phyloP scores from a whole-genome alignment of 202 grass and related monocot genomes.

The Tripidium arundinaceum region DNA sequence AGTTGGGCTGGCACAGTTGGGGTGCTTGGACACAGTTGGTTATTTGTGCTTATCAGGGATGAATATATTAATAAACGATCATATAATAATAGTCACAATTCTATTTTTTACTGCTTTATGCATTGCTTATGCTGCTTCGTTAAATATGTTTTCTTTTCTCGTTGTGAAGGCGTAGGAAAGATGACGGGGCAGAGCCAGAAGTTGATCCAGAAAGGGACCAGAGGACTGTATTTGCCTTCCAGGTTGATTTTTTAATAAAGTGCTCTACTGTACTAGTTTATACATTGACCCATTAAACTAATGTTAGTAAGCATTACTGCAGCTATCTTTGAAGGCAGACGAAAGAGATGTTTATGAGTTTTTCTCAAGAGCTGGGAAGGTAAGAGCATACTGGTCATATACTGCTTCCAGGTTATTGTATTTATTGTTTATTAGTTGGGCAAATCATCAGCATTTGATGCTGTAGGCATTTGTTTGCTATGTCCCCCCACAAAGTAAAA shows the following conservation, averaged over 20 bases:
- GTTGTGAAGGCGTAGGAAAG: constrained; percentile 71
- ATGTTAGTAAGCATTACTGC: constrained; percentile 32
- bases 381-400: constrained; percentile 13
- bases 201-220: constrained; percentile 99
- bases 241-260: constrained; percentile 53
- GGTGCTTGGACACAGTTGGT: constrained; percentile 11
- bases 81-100: background rate
- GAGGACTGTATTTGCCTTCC: constrained; percentile 98
- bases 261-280: background rate
- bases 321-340: constrained; percentile 92
- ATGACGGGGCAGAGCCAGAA: constrained; percentile 68
- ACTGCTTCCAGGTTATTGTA: background rate
- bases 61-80: background rate
- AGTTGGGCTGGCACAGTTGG: background rate
- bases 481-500: background rate
- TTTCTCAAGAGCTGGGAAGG: constrained; percentile 99
- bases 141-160: constrained; percentile 17
- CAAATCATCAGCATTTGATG: background rate
- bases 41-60: constrained; percentile 5
- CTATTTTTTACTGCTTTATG: constrained; percentile 3
- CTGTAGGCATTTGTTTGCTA: background rate
- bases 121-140: constrained; percentile 4
- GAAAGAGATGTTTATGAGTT: constrained; percentile 99
- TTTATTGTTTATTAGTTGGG: background rate
- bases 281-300: constrained; percentile 19